Percentiles rank a stretch among this genome's conserved stretches.
Evolutionary conservation across 2,329 filamentous ascomycete genomes (phyloP).

Genomic region (Fusarium denticulatum): DNA sequence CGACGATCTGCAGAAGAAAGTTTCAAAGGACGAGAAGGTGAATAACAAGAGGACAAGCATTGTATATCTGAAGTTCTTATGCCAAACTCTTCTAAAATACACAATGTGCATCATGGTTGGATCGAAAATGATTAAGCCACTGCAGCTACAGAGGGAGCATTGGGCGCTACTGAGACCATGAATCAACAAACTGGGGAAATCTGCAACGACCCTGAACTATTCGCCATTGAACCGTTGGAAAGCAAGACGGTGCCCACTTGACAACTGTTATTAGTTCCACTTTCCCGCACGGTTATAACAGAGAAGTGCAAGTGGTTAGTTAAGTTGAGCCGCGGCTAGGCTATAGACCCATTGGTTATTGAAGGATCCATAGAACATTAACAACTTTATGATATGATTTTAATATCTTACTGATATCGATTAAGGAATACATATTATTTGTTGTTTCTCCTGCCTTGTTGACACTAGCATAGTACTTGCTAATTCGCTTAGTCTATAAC

Average conservation of each 20-base stretch:
- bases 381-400: neutral
- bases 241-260: slow-evolving; percentile 19
- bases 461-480: neutral
- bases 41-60: neutral
- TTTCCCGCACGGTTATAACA: neutral
- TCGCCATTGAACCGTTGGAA: slow-evolving; percentile 23
- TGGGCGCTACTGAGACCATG: neutral
- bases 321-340: neutral
- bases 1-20: neutral
- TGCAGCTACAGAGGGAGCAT: neutral
- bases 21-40: neutral
- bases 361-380: neutral
- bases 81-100: neutral
- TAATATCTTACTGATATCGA: neutral
- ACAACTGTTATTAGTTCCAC: slow-evolving; percentile 21
- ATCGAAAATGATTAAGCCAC: neutral
- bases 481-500: neutral
- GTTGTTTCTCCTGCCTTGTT: neutral
- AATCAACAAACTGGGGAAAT: slow-evolving; percentile 16
- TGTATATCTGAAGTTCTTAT: neutral
- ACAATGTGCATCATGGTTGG: neutral
- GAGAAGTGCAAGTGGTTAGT: neutral
- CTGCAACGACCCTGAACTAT: slow-evolving; percentile 26
- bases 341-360: neutral
- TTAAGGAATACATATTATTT: neutral